Evolutionary conservation across 2,329 filamentous ascomycete species (phyloP).

Genomic region (Cordyceps fumosorosea): DNA sequence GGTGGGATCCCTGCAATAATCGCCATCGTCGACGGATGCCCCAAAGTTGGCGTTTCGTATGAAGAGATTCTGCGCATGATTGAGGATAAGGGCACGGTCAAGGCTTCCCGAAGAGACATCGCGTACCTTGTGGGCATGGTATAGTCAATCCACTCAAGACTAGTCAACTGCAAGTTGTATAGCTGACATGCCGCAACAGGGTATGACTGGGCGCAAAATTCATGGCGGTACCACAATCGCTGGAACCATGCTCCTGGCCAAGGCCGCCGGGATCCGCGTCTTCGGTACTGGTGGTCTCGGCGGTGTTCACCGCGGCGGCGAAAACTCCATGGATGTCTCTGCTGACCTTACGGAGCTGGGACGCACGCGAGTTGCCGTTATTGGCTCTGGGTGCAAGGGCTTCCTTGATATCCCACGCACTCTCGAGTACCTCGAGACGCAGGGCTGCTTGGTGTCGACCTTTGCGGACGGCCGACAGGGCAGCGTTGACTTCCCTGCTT

Average conservation of each 20-base stretch:
- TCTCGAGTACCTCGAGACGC: constrained; percentile 67
- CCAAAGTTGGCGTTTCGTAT: constrained; percentile 67
- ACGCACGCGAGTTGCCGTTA: constrained; percentile 77
- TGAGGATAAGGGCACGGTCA: constrained; percentile 60
- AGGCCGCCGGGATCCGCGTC: constrained; percentile 79
- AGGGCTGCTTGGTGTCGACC: constrained; percentile 76
- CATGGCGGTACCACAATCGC: constrained; percentile 92
- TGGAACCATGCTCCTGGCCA: constrained; percentile 84
- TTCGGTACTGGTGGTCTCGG: constrained; percentile 94
- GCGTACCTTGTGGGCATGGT: constrained; percentile 74
- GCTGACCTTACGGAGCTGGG: constrained; percentile 93
- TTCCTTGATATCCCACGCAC: constrained; percentile 90
- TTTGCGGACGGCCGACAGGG: constrained; percentile 76
- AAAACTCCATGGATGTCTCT: constrained; percentile 85
- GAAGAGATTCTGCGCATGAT: constrained; percentile 71
- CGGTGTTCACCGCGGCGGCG: constrained; percentile 84
- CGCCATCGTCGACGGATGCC: constrained; percentile 76
- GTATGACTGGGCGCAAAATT: constrained; percentile 57
- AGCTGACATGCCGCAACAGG: constrained; percentile 32
- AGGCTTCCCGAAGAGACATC: constrained; percentile 82
- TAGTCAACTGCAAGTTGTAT: background rate
- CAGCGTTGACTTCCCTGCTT: constrained; percentile 79
- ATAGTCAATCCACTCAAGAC: constrained; percentile 22
- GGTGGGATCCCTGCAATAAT: constrained; percentile 88
- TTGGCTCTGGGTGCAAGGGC: constrained; percentile 89